These are phyloP conservation scores for Medicago arabica DNA, from an alignment of 306 rosid genomes.

Conservation along the genomic window DNA sequence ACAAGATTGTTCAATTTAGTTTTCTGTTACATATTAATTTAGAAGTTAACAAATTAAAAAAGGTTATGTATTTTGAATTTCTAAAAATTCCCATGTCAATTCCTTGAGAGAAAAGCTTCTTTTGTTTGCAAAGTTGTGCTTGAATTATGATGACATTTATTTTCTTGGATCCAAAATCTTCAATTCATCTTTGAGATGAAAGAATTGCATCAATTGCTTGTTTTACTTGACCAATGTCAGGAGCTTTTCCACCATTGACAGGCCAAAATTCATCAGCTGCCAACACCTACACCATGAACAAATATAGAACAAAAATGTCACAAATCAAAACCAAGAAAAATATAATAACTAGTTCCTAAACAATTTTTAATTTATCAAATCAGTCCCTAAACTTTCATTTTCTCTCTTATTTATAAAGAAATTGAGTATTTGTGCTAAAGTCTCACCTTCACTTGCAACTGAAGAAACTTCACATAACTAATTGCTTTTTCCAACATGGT, in stretches of 20 bases:
- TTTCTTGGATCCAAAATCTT: slow-evolving; percentile 17
- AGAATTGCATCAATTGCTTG: slow-evolving; percentile 91
- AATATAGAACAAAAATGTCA: background rate
- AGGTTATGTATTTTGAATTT: slow-evolving; percentile 32
- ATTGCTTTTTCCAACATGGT: slow-evolving; percentile 96
- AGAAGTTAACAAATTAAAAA: slow-evolving; percentile 37
- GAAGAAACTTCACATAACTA: slow-evolving; percentile 93
- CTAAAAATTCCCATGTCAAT: slow-evolving; percentile 31
- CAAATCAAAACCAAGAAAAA: background rate
- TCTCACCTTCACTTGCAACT: slow-evolving; percentile 88
- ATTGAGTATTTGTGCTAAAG: background rate
- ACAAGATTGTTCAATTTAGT: slow-evolving; percentile 5
- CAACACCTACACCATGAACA: slow-evolving; percentile 60
- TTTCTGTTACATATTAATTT: slow-evolving; percentile 29
- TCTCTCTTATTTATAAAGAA: too few species aligned
- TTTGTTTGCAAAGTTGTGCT: slow-evolving; percentile 38
- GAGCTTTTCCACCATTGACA: slow-evolving; percentile 80
- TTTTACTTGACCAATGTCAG: slow-evolving; percentile 86
- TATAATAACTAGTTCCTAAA: too few species aligned
- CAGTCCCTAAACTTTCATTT: too few species aligned
- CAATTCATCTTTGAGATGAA: slow-evolving; percentile 56
- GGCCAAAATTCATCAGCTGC: slow-evolving; percentile 97
- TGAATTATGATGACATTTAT: slow-evolving; percentile 31
- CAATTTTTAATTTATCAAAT: too few species aligned
- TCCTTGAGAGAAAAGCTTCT: slow-evolving; percentile 23